A percentile compares a stretch with the other conserved stretches of the same genome.
Conservation (phyloP, 352 stramenopile genomes). For the Phytophthora citrophthora region DNA sequence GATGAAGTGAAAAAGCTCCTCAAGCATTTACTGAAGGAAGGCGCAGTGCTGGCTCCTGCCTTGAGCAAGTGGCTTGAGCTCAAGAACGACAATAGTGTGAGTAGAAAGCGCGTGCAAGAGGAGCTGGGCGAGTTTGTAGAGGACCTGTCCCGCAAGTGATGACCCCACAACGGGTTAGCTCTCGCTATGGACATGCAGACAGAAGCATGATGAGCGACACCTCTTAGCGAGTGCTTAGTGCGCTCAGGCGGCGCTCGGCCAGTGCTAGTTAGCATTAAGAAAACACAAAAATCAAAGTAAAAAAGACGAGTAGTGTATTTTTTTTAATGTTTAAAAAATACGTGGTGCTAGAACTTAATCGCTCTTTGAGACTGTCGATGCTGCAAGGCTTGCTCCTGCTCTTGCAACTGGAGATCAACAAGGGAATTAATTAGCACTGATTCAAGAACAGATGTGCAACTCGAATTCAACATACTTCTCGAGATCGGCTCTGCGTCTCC, state of each 20-base stretch:
- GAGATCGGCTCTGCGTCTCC: constrained; percentile 77
- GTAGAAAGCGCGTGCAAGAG: constrained; percentile 70
- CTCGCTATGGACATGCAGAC: constrained; percentile 14
- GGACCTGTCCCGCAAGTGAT: constrained; percentile 75
- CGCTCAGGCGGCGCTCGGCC: constrained; percentile 22
- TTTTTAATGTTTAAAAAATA: neutral
- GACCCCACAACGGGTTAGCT: constrained; percentile 3
- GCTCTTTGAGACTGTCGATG: constrained; percentile 35
- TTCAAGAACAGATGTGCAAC: constrained; percentile 3
- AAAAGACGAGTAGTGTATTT: constrained; percentile 1
- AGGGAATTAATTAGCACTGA: constrained; percentile 5
- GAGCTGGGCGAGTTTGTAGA: constrained; percentile 79
- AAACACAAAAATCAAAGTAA: constrained; percentile 21
- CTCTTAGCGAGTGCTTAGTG: constrained; percentile 27
- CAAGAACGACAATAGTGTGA: constrained; percentile 77
- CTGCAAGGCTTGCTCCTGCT: constrained; percentile 56
- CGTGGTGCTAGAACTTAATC: constrained; percentile 34
- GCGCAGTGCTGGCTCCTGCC: constrained; percentile 49
- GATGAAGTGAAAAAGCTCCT: constrained; percentile 73
- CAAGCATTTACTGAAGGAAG: constrained; percentile 74
- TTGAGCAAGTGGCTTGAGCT: constrained; percentile 79
- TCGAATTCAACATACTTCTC: constrained; percentile 46
- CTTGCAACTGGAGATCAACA: constrained; percentile 44
- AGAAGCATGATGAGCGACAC: constrained; percentile 10
- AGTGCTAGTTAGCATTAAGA: constrained; percentile 37